Conservation (phyloP, 495 filamentous ascomycete genomes). For the Penicillium taxi region DNA sequence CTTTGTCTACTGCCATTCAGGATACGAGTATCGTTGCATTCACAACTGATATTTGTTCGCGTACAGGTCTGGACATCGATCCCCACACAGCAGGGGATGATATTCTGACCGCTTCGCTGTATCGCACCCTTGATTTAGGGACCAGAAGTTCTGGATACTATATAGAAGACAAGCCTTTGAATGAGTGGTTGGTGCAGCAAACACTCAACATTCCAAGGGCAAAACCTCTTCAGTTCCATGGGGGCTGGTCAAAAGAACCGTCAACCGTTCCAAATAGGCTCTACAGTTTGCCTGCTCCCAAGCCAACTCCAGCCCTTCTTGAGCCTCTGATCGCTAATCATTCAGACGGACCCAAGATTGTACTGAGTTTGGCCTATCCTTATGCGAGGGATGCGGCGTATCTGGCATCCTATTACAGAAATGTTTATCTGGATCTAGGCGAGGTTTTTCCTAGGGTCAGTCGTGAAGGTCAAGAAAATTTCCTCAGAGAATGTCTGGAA, state of each 20-base stretch:
- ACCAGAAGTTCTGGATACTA: slow-evolving; percentile 32
- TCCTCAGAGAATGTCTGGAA: slow-evolving; percentile 69
- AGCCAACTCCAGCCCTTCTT: slow-evolving; percentile 69
- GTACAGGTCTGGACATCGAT: slow-evolving; percentile 57
- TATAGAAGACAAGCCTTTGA: slow-evolving; percentile 56
- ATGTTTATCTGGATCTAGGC: slow-evolving; percentile 80
- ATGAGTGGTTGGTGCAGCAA: slow-evolving; percentile 56
- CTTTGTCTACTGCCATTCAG: slow-evolving; percentile 45
- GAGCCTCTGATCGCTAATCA: slow-evolving; percentile 66
- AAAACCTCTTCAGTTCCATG: slow-evolving; percentile 84
- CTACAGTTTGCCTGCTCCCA: too few relatives aligned
- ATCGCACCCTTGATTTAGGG: slow-evolving; percentile 19
- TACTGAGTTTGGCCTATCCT: slow-evolving; percentile 79
- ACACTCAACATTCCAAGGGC: slow-evolving; percentile 37
- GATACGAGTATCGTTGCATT: slow-evolving; percentile 72
- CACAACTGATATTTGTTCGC: slow-evolving; percentile 80
- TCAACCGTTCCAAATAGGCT: slow-evolving; percentile 56
- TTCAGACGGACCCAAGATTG: slow-evolving; percentile 61
- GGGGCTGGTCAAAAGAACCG: slow-evolving; percentile 78
- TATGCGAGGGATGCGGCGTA: slow-evolving; percentile 79
- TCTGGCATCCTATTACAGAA: slow-evolving; percentile 68
- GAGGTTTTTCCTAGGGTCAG: slow-evolving; percentile 81
- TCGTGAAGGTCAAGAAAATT: slow-evolving; percentile 65
- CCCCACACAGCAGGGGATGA: slow-evolving; percentile 22
- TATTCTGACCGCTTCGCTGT: slow-evolving; percentile 24